Evolutionary conservation across 352 stramenopile species (phyloP).

Genomic region (Phytophthora hibernalis): DNA sequence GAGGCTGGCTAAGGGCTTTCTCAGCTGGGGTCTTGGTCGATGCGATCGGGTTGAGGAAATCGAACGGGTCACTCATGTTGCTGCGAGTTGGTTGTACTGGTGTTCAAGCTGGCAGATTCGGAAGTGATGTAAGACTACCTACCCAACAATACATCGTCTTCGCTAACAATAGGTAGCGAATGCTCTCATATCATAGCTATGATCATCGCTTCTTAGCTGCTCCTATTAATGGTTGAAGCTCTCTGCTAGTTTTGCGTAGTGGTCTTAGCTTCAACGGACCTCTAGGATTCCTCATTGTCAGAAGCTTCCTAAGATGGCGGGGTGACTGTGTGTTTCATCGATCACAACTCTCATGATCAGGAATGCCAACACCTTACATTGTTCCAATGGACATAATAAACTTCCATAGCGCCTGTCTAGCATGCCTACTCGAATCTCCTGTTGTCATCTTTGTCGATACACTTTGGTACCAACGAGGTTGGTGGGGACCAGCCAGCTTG

Average conservation of each 20-base stretch:
- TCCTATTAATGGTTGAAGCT: conserved; percentile 4
- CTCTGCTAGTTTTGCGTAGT: background rate
- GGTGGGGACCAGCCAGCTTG: conserved; percentile 18
- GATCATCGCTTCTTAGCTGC: conserved; percentile 25
- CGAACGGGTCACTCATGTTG: conserved; percentile 78
- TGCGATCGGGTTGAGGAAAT: conserved; percentile 77
- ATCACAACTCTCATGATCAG: background rate
- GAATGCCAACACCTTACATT: conserved; percentile 20
- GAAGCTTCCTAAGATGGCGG: no score
- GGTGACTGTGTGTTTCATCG: no score
- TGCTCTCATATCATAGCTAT: no score
- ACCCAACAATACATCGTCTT: no score
- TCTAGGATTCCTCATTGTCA: background rate
- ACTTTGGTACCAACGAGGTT: conserved; percentile 22
- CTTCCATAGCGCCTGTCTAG: conserved; percentile 25
- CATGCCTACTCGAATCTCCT: conserved; percentile 23
- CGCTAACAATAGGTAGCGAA: conserved; percentile 28
- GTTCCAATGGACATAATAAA: conserved; percentile 38
- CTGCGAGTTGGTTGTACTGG: conserved; percentile 7
- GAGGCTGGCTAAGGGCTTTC: conserved; percentile 35
- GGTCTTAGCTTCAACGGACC: conserved; percentile 15
- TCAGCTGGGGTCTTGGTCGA: conserved; percentile 66
- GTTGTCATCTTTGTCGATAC: conserved; percentile 23
- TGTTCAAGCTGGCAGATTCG: conserved; percentile 26
- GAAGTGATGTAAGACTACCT: no score